These are phyloP conservation scores for Metarhizium guizhouense DNA, from an alignment of 2,329 filamentous ascomycete genomes.

Conservation along the genomic window DNA sequence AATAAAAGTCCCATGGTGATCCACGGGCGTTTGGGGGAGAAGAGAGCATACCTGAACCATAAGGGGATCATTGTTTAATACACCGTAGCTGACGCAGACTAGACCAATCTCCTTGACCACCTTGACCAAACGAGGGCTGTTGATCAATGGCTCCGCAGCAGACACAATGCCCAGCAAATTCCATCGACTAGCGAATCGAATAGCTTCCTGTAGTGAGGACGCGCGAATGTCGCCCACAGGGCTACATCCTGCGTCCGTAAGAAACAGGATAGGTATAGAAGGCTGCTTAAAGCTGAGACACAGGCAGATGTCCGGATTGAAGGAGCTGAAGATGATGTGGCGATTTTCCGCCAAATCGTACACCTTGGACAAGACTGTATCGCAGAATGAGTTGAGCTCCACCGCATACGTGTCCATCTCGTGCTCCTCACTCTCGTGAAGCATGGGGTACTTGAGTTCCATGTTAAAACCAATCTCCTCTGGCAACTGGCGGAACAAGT, in stretches of 20 bases:
- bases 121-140: slow-evolving; percentile 77
- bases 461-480: slow-evolving; percentile 90
- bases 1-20: neutral
- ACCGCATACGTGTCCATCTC: slow-evolving; percentile 96
- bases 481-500: slow-evolving; percentile 80
- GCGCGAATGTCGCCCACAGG: slow-evolving; percentile 83
- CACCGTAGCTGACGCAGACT: slow-evolving; percentile 93
- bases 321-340: slow-evolving; percentile 95
- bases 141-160: slow-evolving; percentile 79
- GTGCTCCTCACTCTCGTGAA: slow-evolving; percentile 88
- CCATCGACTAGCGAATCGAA: slow-evolving; percentile 91
- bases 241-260: slow-evolving; percentile 78
- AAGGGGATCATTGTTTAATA: slow-evolving; percentile 74
- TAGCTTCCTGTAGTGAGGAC: slow-evolving; percentile 86
- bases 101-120: slow-evolving; percentile 92
- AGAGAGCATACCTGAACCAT: slow-evolving; percentile 66
- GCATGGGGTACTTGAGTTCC: slow-evolving; percentile 98
- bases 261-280: slow-evolving; percentile 88
- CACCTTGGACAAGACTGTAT: slow-evolving; percentile 82
- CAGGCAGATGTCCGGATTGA: slow-evolving; percentile 95
- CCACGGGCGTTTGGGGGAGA: neutral
- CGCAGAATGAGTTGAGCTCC: slow-evolving; percentile 92
- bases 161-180: slow-evolving; percentile 87
- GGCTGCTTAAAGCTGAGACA: slow-evolving; percentile 95
- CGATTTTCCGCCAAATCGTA: slow-evolving; percentile 75